Evolutionary conservation across 2,329 filamentous ascomycete species (phyloP), one percentile per base, ranked within the genome.

Genomic region (Monosporascus ibericus): DNA sequence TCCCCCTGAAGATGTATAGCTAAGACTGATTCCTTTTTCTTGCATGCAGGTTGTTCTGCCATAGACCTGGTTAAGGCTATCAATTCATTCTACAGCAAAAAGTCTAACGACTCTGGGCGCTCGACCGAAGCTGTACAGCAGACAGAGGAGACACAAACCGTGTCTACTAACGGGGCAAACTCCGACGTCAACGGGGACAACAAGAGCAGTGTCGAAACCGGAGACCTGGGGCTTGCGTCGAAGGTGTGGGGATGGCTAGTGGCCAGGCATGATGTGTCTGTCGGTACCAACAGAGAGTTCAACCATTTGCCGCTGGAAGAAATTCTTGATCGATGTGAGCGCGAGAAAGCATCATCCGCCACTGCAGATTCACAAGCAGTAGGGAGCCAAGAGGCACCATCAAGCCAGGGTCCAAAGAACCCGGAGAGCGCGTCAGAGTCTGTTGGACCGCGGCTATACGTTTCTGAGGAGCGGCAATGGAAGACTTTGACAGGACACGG

Each of bases 401-500:
- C 54, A 8, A 48, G 48, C 18, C 48, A 50, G 48, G 17, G 15
- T 17, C 22, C 27, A 40, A 48, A 42, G 48, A 49, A 49, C 6
- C 14, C 36, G 18, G 44, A 48, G 44, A 44, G n/a, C 24, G 36
- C 39, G 14, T 5, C 48, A 27, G 37, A 36, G 3, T 49, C 48
- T 36, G 52, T 49, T 40, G 58, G 59, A 47, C 64, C 64, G 22
- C 63, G 60, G n/a, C 57, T 85, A 2, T 75, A 74, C 52, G 75
- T 79, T 15, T 76, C 78, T 0, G 76, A 82, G 56, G 75, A 79
- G 47, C 76, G 76, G 4, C 75, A 82, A 63, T 86, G 82, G 82
- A 75, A 78, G 61, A 76, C 76, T 3, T 68, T 86, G 47, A 77
- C 81, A 22, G 81, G 81, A 14, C 82, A 86, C 63, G 74, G 75